phyloP scores from a whole-genome alignment of 2,329 filamentous ascomycete species.

The Hypoxylon sp. region DNA sequence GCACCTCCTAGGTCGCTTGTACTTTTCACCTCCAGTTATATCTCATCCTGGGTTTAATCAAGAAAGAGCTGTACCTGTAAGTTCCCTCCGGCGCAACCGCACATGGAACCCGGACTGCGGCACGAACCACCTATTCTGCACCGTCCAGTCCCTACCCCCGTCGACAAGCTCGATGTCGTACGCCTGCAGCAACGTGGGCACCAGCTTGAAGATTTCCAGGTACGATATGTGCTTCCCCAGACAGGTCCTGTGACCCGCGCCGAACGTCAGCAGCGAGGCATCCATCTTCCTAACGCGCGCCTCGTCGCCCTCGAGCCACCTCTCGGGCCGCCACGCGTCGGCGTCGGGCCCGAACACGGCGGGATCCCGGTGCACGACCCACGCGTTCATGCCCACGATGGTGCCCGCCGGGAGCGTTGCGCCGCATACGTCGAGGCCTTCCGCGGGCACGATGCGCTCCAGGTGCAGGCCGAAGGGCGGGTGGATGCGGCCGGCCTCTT shows the following conservation, averaged over 20 bases:
- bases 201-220: constrained; percentile 42
- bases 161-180: constrained; percentile 16
- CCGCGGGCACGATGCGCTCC: constrained; percentile 64
- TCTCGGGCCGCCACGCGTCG: constrained; percentile 67
- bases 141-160: neutral
- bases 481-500: constrained; percentile 73
- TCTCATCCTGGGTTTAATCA: too few species aligned
- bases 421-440: constrained; percentile 64
- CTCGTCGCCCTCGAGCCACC: constrained; percentile 56
- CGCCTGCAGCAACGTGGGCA: constrained; percentile 28
- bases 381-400: constrained; percentile 70
- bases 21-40: too few species aligned
- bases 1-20: too few species aligned
- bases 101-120: constrained; percentile 4
- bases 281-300: constrained; percentile 28
- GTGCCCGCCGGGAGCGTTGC: constrained; percentile 67
- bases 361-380: constrained; percentile 68
- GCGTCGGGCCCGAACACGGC: constrained; percentile 69
- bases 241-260: constrained; percentile 35
- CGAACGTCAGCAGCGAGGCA: constrained; percentile 27
- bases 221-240: constrained; percentile 43
- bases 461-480: constrained; percentile 70
- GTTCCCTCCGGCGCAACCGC: constrained; percentile 1
- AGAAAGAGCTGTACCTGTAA: too few species aligned
- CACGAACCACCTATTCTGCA: constrained; percentile 19